Evolutionary conservation across 1,284 basidiomycete species (phyloP).

Genomic region (Melampsora americana): DNA sequence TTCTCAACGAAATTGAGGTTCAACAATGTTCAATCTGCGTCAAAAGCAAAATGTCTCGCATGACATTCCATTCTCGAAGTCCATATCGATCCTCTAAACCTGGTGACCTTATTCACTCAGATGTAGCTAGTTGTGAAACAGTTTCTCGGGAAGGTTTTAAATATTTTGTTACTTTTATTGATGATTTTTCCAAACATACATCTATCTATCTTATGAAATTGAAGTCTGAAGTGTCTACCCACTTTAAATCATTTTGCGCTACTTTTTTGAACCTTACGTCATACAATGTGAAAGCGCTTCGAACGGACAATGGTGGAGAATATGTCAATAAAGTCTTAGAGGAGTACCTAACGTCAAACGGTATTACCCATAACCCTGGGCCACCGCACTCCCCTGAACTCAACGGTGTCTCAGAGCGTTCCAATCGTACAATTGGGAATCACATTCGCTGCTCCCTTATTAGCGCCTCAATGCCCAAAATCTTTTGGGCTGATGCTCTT

Average conservation of each 20-base stretch:
- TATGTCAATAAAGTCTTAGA: conserved; percentile 50
- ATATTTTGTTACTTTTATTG: background rate
- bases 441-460: background rate
- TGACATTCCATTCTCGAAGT: background rate
- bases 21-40: conserved; percentile 13
- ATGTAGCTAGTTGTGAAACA: background rate
- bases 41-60: conserved; percentile 8
- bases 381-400: conserved; percentile 55
- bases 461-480: background rate
- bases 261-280: conserved; percentile 49
- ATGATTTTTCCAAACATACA: conserved; percentile 16
- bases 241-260: conserved; percentile 53
- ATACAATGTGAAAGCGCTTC: conserved; percentile 52
- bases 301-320: conserved; percentile 54
- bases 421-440: conserved; percentile 48
- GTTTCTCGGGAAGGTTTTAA: too few species aligned
- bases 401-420: conserved; percentile 54
- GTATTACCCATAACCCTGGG: conserved; percentile 53
- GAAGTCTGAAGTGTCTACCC: conserved; percentile 3
- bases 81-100: background rate
- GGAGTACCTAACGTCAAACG: conserved; percentile 49
- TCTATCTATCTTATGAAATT: conserved; percentile 11
- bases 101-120: background rate
- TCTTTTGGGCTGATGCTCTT: conserved; percentile 16
- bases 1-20: background rate